Evolutionary conservation across 345 rosid species (phyloP), one percentile per base, ranked within the genome.

Genomic region (Camelina laxa): DNA sequence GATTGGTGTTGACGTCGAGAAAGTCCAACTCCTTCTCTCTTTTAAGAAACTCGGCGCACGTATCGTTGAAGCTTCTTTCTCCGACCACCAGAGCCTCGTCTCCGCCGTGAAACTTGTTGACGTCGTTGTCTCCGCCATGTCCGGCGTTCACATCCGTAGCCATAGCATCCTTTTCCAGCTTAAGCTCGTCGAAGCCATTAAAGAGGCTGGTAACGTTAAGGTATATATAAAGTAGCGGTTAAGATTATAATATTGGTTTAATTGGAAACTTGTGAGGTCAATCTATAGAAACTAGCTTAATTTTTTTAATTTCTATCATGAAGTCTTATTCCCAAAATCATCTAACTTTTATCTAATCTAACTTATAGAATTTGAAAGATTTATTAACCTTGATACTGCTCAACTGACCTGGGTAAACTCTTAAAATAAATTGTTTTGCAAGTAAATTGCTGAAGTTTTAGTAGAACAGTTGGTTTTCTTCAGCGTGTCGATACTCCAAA

Each of bases 201-300:
- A 88, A 81, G 91, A 91, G 36, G 97, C 97, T 24, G 92, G 97
- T 39, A 93, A 89, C 69, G 78, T 93, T 5, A 81, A 88, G 93
- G 98, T 93, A 77, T 6, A 62, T 5, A 58, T 20, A 19, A 42
- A 45, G 15, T 49, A 58, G 47, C 27, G 35, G 10, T 69, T 53
- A 62, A 17, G 47, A 11, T n/a, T 27, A 27, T 27, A 27, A 20
- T 2, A 30, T 30, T 0, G 39, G 5, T 19, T 75, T 27, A 27
- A 4, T 33, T 33, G 2, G 36, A 33, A 7, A 33, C 36, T 33
- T 33, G 36, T 33, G 36, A 6, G 36, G 36, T 33, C 36, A 33
- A 33, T 33, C 9, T 31, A 31, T 31, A 30, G 33, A 30, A 4
- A 30, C 33, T 31, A 27, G 30, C 30, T 27, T 27, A 27, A 27